Conservation (phyloP, 768 basidiomycete genomes). For the Tephrocybe rancida region DNA sequence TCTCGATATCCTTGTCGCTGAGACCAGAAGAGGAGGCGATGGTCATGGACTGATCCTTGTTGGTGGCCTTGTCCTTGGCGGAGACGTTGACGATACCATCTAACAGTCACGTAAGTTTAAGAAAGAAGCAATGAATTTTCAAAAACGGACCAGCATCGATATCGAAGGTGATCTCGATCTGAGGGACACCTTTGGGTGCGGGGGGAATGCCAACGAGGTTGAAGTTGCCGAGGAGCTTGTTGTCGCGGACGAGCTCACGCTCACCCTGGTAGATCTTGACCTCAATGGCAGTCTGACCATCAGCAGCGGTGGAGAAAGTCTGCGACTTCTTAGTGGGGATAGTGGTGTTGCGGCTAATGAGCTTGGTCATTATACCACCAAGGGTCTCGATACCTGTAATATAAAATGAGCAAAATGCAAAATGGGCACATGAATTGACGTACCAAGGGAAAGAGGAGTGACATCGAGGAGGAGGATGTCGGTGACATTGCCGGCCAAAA, state of each 20-base stretch:
- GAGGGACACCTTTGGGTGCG: constrained; percentile 80
- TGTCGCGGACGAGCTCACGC: constrained; percentile 97
- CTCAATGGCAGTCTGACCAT: constrained; percentile 99
- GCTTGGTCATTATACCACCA: constrained; percentile 99
- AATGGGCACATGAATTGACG: constrained; percentile 19
- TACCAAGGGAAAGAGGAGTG: constrained; percentile 94
- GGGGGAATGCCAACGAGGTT: constrained; percentile 98
- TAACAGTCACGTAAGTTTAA: constrained; percentile 24
- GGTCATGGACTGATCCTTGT: constrained; percentile 94
- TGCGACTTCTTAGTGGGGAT: constrained; percentile 99
- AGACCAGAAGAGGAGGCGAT: constrained; percentile 98
- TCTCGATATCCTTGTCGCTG: constrained; percentile 94
- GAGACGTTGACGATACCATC: constrained; percentile 97
- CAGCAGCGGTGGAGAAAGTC: constrained; percentile 97
- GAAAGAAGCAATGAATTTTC: neutral
- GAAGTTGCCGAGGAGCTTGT: constrained; percentile 99
- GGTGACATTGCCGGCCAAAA: constrained; percentile 93
- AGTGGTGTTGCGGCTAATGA: constrained; percentile 97
- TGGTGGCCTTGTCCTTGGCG: constrained; percentile 92
- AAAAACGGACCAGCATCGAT: constrained; percentile 80
- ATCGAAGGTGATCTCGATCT: constrained; percentile 91
- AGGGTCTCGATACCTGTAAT: constrained; percentile 85
- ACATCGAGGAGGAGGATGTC: constrained; percentile 95
- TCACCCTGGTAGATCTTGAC: constrained; percentile 99
- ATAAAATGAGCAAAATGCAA: neutral